A percentile compares a stretch with the other conserved stretches of the same genome.
phyloP scores from a whole-genome alignment of 2,329 filamentous ascomycete species.

The Colletotrichum spinosum region DNA sequence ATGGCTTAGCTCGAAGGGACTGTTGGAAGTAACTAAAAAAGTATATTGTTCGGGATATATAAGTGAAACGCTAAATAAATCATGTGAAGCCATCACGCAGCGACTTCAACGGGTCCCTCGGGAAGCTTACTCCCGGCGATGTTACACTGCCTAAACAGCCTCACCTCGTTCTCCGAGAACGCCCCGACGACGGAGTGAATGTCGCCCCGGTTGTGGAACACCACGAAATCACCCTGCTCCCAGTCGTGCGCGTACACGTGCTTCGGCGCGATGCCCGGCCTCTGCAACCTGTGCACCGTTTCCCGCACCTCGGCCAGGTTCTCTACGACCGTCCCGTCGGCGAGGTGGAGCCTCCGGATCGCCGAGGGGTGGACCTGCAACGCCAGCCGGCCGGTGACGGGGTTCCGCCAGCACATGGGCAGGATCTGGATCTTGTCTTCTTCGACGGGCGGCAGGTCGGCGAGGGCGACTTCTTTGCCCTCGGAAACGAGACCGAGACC shows the following conservation, averaged over 20 bases:
- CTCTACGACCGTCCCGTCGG: slow-evolving; percentile 75
- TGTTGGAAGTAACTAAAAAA: neutral
- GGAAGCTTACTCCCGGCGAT: slow-evolving; percentile 74
- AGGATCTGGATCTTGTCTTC: slow-evolving; percentile 75
- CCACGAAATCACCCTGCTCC: slow-evolving; percentile 79
- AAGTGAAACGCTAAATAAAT: neutral
- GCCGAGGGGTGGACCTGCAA: slow-evolving; percentile 82
- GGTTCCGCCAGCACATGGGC: slow-evolving; percentile 84
- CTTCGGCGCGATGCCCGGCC: slow-evolving; percentile 76
- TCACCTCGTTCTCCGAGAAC: slow-evolving; percentile 78
- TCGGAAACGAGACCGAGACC: slow-evolving; percentile 80
- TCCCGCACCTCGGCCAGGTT: slow-evolving; percentile 74
- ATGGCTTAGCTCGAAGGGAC: no score
- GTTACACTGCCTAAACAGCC: slow-evolving; percentile 84
- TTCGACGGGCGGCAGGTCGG: slow-evolving; percentile 74
- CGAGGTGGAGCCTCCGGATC: slow-evolving; percentile 74
- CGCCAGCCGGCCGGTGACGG: slow-evolving; percentile 74
- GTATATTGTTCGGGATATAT: neutral
- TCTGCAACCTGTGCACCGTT: slow-evolving; percentile 76
- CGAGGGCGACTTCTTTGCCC: slow-evolving; percentile 68
- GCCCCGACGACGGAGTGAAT: slow-evolving; percentile 81
- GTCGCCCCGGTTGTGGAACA: slow-evolving; percentile 83
- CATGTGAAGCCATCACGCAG: slow-evolving; percentile 11
- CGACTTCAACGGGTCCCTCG: slow-evolving; percentile 54
- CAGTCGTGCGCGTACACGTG: slow-evolving; percentile 81